Conservation (phyloP, 371 early-diverging fungal genomes). For the Phascolomyces articulosus region DNA sequence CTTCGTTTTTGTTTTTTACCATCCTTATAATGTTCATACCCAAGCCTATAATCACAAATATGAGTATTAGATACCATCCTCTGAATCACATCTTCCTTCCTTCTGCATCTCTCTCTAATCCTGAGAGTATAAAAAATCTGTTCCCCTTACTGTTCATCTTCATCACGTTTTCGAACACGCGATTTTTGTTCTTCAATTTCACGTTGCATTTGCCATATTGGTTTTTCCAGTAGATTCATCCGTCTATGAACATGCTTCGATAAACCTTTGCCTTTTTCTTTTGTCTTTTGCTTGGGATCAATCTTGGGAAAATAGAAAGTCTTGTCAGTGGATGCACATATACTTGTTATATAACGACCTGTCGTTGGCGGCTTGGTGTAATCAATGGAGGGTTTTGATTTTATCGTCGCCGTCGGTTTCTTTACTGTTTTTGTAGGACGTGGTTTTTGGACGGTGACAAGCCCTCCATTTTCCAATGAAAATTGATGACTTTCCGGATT, state of each 20-base stretch:
- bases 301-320: slow-evolving; percentile 53
- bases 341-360: slow-evolving; percentile 23
- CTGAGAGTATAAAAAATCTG: no score
- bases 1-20: background rate
- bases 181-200: slow-evolving; percentile 19
- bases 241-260: slow-evolving; percentile 16
- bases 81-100: background rate
- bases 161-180: background rate
- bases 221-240: slow-evolving; percentile 23
- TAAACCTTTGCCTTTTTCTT: slow-evolving; percentile 8
- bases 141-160: background rate
- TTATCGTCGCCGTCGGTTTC: background rate
- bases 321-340: slow-evolving; percentile 41
- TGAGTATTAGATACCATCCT: background rate
- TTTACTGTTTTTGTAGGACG: background rate
- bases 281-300: slow-evolving; percentile 12
- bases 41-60: background rate
- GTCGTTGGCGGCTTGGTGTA: slow-evolving; percentile 22
- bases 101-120: no score
- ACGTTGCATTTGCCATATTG: slow-evolving; percentile 33
- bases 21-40: background rate
- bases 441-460: background rate
- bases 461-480: background rate
- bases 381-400: background rate
- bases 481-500: background rate